Percentiles rank a stretch among this genome's conserved stretches.
phyloP scores from a whole-genome alignment of 1,284 basidiomycete genomes.

The Athelia psychrophila region DNA sequence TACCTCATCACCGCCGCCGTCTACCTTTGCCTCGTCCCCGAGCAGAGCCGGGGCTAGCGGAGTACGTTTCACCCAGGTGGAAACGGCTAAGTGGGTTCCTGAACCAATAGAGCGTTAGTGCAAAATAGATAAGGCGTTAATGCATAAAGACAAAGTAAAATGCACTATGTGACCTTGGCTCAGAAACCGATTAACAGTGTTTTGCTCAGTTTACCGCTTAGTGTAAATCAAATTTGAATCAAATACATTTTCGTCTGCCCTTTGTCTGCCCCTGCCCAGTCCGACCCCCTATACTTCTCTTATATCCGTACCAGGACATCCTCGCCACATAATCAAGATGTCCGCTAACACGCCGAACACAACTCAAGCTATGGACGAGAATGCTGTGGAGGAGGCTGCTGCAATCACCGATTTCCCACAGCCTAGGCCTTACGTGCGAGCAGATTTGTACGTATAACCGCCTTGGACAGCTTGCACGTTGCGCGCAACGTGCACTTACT shows the following conservation, averaged over 20 bases:
- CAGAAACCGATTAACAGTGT: neutral
- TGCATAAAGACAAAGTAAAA: neutral
- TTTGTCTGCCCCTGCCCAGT: neutral
- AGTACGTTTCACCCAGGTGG: neutral
- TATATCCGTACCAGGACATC: neutral
- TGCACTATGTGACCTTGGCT: too few species aligned
- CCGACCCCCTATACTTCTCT: neutral
- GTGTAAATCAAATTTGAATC: too few species aligned
- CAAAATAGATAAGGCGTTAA: neutral
- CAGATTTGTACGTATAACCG: neutral
- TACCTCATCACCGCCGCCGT: conserved; percentile 68
- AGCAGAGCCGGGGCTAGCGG: conserved; percentile 51
- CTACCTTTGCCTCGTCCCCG: conserved; percentile 72
- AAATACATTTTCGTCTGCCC: too few species aligned
- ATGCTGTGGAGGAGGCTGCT: neutral
- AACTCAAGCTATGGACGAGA: too few species aligned
- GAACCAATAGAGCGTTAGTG: neutral
- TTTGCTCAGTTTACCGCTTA: neutral
- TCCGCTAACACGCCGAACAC: too few species aligned
- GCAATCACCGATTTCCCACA: neutral
- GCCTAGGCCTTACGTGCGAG: neutral
- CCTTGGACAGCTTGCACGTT: neutral
- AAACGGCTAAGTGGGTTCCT: neutral
- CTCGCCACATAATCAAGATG: neutral
- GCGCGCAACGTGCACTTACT: neutral